Evolutionary conservation across 345 rosid species (phyloP).

Genomic region (Moricandia arvensis): DNA sequence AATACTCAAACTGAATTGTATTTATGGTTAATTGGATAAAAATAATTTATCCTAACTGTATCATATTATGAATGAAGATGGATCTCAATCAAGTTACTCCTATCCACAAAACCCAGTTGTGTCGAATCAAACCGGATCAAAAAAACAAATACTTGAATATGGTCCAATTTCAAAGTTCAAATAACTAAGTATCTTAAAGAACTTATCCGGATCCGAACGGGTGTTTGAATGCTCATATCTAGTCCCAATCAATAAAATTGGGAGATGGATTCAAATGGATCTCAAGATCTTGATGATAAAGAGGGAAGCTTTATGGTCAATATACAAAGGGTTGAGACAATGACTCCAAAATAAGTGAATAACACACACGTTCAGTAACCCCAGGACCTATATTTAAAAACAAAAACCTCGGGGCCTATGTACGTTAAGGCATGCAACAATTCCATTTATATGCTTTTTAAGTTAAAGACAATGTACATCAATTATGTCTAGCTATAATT

Average conservation of each 20-base stretch:
- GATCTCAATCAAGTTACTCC: not conserved
- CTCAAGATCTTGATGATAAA: not conserved
- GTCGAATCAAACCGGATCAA: too few relatives aligned
- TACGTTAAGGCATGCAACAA: constrained; percentile 11
- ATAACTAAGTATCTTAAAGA: not conserved
- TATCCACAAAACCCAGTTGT: not conserved
- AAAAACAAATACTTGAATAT: too few relatives aligned
- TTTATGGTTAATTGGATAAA: not conserved
- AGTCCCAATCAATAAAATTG: not conserved
- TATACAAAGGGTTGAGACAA: constrained; percentile 4
- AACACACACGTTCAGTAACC: constrained; percentile 9
- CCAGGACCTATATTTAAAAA: not conserved
- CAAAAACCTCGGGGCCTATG: not conserved
- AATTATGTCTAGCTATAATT: constrained; percentile 8
- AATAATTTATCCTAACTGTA: not conserved
- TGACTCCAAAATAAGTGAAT: not conserved
- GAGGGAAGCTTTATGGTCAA: not conserved
- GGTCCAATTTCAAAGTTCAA: too few relatives aligned
- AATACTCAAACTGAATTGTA: not conserved
- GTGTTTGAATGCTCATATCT: too few relatives aligned
- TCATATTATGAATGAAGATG: not conserved
- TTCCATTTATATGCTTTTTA: not conserved
- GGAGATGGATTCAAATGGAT: not conserved
- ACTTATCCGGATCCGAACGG: too few relatives aligned
- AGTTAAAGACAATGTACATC: not conserved